Conservation (phyloP, 192 early-diverging fungal species). For the Linderina pennispora region DNA sequence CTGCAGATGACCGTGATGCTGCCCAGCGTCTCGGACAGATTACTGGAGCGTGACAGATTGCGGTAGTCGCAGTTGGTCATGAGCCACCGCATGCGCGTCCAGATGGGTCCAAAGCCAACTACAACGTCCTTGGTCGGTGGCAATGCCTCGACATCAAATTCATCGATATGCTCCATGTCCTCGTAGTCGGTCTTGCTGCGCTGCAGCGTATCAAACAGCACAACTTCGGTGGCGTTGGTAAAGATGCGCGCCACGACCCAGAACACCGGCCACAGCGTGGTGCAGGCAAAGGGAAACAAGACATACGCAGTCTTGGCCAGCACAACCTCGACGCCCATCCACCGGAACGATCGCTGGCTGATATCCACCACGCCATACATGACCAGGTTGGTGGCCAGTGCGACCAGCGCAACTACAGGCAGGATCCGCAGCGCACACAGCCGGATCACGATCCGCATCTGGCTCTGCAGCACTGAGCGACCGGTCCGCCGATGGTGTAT, state of each 20-base stretch:
- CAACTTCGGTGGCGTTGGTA: conserved; percentile 80
- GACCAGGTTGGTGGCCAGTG: conserved; percentile 58
- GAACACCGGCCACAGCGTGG: conserved; percentile 47
- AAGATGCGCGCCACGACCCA: conserved; percentile 70
- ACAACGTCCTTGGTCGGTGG: conserved; percentile 92
- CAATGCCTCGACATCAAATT: conserved; percentile 96
- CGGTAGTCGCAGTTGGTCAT: conserved; percentile 57
- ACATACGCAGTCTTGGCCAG: conserved; percentile 11
- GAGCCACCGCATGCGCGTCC: conserved; percentile 59
- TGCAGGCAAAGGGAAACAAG: conserved; percentile 24
- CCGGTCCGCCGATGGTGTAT: conserved; percentile 19
- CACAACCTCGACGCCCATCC: conserved; percentile 29
- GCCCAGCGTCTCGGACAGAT: conserved; percentile 84
- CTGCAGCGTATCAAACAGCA: conserved; percentile 85
- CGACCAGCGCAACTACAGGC: conserved; percentile 47
- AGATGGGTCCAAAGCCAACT: conserved; percentile 48
- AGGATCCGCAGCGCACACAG: conserved; percentile 42
- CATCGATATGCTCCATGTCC: conserved; percentile 93
- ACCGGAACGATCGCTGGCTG: conserved; percentile 1
- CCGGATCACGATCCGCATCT: conserved; percentile 15
- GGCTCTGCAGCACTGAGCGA: conserved; percentile 41
- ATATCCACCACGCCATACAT: conserved; percentile 56
- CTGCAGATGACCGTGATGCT: conserved; percentile 93
- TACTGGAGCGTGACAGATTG: conserved; percentile 80
- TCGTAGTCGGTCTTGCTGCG: conserved; percentile 91